phyloP scores from a whole-genome alignment of 192 early-diverging fungal genomes.

The Entomortierella parvispora region DNA sequence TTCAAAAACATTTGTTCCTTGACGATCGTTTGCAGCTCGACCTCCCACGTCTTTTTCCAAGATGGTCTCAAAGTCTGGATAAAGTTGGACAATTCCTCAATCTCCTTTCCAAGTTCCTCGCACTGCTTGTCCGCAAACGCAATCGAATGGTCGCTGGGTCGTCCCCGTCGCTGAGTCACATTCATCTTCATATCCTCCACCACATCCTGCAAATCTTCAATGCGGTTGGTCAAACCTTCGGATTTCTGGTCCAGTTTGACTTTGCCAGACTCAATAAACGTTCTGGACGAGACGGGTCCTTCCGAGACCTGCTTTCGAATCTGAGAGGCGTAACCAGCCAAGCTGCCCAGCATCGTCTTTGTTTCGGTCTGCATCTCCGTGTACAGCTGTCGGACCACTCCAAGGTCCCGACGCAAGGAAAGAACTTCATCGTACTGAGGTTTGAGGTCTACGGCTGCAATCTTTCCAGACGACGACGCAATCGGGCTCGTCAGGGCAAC shows the following conservation, averaged over 20 bases:
- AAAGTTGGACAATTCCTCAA: constrained; percentile 62
- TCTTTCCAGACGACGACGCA: too few species aligned
- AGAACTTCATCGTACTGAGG: constrained; percentile 58
- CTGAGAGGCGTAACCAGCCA: constrained; percentile 48
- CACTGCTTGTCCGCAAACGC: constrained; percentile 64
- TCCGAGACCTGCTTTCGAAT: constrained; percentile 50
- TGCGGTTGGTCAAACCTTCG: constrained; percentile 56
- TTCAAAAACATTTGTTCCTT: constrained; percentile 84
- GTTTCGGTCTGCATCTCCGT: constrained; percentile 60
- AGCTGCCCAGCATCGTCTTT: constrained; percentile 49
- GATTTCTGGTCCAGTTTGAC: constrained; percentile 63
- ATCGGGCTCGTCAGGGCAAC: too few species aligned
- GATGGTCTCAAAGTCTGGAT: constrained; percentile 72
- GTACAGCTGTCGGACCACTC: constrained; percentile 62
- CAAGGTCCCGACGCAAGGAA: constrained; percentile 58
- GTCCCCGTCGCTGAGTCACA: constrained; percentile 72
- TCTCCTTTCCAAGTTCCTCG: constrained; percentile 58
- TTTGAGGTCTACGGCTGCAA: constrained; percentile 44
- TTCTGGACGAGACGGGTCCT: constrained; percentile 41
- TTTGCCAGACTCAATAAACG: constrained; percentile 71
- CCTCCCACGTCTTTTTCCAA: constrained; percentile 89
- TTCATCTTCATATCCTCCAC: constrained; percentile 81
- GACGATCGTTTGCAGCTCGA: constrained; percentile 83
- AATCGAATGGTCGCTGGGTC: constrained; percentile 66
- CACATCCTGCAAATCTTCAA: constrained; percentile 74